Evolutionary conservation across 345 rosid species (phyloP).

Genomic region (Combretum micranthum): DNA sequence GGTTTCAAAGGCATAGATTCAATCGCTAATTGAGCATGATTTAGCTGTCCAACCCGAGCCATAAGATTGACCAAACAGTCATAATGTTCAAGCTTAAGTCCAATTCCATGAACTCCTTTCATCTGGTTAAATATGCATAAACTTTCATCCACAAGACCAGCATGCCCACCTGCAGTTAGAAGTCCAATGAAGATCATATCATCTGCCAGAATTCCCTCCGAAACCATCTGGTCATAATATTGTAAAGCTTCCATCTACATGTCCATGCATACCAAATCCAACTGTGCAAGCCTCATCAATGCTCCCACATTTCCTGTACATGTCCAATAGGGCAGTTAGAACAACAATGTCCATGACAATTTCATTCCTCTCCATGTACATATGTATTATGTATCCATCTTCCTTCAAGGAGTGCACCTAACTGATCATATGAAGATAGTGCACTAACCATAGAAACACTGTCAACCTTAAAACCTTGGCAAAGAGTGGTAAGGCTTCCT

Average conservation of each 20-base stretch:
- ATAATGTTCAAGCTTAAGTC: conserved; percentile 27
- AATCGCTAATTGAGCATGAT: conserved; percentile 11
- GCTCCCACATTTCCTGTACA: conserved; percentile 37
- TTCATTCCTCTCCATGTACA: conserved; percentile 15
- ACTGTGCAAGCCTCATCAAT: conserved; percentile 20
- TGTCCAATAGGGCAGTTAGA: conserved; percentile 27
- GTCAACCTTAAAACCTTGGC: conserved; percentile 16
- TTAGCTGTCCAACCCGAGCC: conserved; percentile 15
- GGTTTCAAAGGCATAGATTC: conserved; percentile 22
- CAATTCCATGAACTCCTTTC: conserved; percentile 13
- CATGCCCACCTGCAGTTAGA: conserved; percentile 28
- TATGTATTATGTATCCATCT: conserved; percentile 35
- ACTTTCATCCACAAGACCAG: conserved; percentile 22
- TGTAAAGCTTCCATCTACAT: conserved; percentile 25
- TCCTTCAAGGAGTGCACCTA: conserved; percentile 33
- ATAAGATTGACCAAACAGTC: conserved; percentile 28
- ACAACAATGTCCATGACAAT: conserved; percentile 18
- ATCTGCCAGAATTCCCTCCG: conserved; percentile 20
- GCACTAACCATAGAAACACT: conserved; percentile 19
- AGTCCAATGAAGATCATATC: conserved; percentile 24
- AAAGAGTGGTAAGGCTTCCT: conserved; percentile 28
- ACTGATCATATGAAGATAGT: conserved; percentile 27
- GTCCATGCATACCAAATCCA: conserved; percentile 33
- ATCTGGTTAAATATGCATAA: conserved; percentile 14
- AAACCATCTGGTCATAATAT: conserved; percentile 21